Conservation (phyloP, 1,284 basidiomycete species). For the Megacollybia platyphylla region DNA sequence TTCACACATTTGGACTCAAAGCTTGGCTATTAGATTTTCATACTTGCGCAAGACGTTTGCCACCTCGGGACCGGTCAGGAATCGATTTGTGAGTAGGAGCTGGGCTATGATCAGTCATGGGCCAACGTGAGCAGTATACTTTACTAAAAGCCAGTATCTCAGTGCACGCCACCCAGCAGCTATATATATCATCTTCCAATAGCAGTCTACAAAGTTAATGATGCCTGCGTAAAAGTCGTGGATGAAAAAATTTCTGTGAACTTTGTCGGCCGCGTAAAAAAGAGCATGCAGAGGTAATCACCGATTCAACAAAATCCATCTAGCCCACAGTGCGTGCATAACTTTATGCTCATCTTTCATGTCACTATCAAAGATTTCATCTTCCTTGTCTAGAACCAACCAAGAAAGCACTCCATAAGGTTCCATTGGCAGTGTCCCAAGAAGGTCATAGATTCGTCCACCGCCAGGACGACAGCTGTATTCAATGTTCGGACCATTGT, state of each 20-base stretch:
- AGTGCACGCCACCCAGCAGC: slow-evolving; percentile 59
- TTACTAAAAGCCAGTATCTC: slow-evolving; percentile 46
- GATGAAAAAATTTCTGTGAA: not conserved
- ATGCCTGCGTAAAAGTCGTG: slow-evolving; percentile 18
- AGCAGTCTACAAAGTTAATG: slow-evolving; percentile 39
- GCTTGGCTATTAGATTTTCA: slow-evolving; percentile 14
- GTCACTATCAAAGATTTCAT: slow-evolving; percentile 56
- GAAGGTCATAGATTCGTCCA: slow-evolving; percentile 46
- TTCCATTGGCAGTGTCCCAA: slow-evolving; percentile 43
- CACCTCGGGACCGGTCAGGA: slow-evolving; percentile 30
- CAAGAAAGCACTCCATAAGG: slow-evolving; percentile 52
- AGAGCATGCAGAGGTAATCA: slow-evolving; percentile 13
- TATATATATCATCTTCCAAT: slow-evolving; percentile 49
- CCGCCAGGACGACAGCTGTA: slow-evolving; percentile 58
- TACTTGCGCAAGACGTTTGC: slow-evolving; percentile 31
- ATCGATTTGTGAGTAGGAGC: slow-evolving; percentile 33
- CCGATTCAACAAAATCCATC: slow-evolving; percentile 61
- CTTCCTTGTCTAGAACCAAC: slow-evolving; percentile 55
- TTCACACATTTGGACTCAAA: too few species aligned
- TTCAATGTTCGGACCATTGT: slow-evolving; percentile 26
- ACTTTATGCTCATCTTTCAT: slow-evolving; percentile 62
- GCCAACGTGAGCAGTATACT: slow-evolving; percentile 9
- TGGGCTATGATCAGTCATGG: slow-evolving; percentile 10
- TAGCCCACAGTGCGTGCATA: slow-evolving; percentile 60
- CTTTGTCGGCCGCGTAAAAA: not conserved